Base-by-base conservation (phyloP, 1,139 yeast genomes). In the Blastobotrys petasosporus region DNA sequence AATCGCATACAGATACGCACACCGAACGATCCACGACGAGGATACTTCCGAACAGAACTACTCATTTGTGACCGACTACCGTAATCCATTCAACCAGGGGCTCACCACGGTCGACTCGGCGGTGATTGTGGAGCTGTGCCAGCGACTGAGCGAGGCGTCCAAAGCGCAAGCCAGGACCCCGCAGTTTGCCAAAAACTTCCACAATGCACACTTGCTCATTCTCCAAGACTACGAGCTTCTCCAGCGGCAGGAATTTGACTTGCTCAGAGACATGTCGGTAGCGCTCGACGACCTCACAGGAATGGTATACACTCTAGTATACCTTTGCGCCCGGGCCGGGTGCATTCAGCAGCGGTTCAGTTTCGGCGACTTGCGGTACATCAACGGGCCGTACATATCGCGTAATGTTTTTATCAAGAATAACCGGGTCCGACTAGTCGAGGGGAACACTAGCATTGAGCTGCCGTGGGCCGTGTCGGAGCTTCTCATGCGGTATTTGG, bases 381-480 rank as follows among this genome's bases (percentile, higher is more conserved):
- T 33, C 16, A 33, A 33, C 17, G 12, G 11, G 7, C 11, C 16
- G 12, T 12, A 33, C 5, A 13, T 16, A 4, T 7, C 36, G n/a
- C 36, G 36, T 5, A 6, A 33, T 33, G 17, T 12, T 7, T 7
- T 13, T 7, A 9, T 33, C 36, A 13, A 13, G n/a, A 3, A 33
- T 7, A 33, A 33, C 17, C 36, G 36, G 17, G 9, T 33, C 5
- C 16, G 8, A 4, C 12, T 33, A 7, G n/a, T 13, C 17, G 20
- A 33, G 6, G 5, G 17, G 5, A 6, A 33, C 11, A 4, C 3
- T 4, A 20, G 25, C 25, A 7, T 20, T 10, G 17, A n/a, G 31
- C 32, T 39, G 20, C 42, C 42, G 15, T 17, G 31, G 20, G 32
- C 32, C 9, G 32, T 39, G n/a, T 15, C 37, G 16, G 42, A 39